Base-by-base conservation (phyloP, 345 rosid species). In the Ceriops tagal region DNA sequence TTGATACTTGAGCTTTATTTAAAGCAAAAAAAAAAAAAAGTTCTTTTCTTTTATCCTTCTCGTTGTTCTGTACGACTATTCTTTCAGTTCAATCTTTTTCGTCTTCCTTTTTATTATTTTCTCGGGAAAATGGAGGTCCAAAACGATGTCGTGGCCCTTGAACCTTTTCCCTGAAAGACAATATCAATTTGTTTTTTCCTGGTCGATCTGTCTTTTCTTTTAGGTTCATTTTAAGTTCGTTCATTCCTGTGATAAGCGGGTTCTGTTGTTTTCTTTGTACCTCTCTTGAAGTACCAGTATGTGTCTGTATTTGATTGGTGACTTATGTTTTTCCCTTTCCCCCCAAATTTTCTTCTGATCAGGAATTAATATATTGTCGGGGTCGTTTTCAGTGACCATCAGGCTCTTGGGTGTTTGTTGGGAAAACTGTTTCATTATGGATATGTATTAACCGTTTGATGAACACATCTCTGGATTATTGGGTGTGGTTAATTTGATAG, bases 401-500 rank as follows among this genome's bases (percentile, higher is more conserved):
- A 3, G 59, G 30, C 59, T 24, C 2, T 18, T 24, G 31, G 59
- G 47, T 16, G 51, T 30, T 69, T 31, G 73, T 51, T 49, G 59
- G 49, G 20, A 46, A 60, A 69, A 69, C 58, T 9, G 35, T 30
- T 69, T 31, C 60, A 69, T 69, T 28, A 61, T 69, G 31, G 59
- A 37, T 49, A n/a, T 61, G 31, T 49, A 27, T 47, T 4, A 0
- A 49, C 2, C 8, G 8, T 37, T 58, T 37, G 63, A 66, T 63
- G 8, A 58, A 70, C 73, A 56, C 58, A 28, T 66, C 65, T 79
- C 73, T 64, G 75, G 75, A 80, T 78, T 78, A 68, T 83, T 72
- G 78, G 46, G 57, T 71, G 55, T 59, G 63, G 66, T 11, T 51
- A 46, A 19, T 0, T 47, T 28, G 9, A 46, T 61, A 61, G 16